phyloP scores from a whole-genome alignment of 2,329 filamentous ascomycete species.

The Aspergillus ruber region DNA sequence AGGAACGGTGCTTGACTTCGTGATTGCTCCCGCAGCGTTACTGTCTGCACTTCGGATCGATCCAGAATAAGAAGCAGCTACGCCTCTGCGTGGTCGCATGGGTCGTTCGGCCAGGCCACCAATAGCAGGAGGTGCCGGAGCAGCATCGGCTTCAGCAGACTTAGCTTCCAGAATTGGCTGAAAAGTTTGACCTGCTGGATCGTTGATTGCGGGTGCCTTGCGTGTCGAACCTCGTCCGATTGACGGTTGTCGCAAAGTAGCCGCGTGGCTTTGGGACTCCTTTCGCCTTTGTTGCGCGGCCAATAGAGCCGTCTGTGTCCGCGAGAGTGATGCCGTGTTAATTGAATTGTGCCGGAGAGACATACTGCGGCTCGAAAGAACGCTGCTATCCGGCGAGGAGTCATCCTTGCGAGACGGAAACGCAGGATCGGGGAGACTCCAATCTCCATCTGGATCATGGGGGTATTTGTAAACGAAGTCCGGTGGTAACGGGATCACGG shows the following conservation, averaged over 20 bases:
- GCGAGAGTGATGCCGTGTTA: slow-evolving; percentile 23
- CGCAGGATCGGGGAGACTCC: slow-evolving; percentile 26
- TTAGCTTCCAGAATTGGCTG: slow-evolving; percentile 13
- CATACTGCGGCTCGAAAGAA: slow-evolving; percentile 20
- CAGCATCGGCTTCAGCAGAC: slow-evolving; percentile 11
- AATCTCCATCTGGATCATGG: slow-evolving; percentile 34
- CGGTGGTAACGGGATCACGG: slow-evolving; percentile 39
- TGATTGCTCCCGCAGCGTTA: slow-evolving; percentile 18
- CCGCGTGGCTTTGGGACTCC: slow-evolving; percentile 41
- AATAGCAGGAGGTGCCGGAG: slow-evolving; percentile 7
- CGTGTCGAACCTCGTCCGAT: slow-evolving; percentile 25
- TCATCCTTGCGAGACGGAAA: slow-evolving; percentile 17
- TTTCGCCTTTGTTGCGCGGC: slow-evolving; percentile 35
- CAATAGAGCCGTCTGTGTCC: slow-evolving; percentile 35
- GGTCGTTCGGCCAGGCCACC: slow-evolving; percentile 35
- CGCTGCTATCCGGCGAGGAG: slow-evolving; percentile 17
- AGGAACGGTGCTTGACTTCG: slow-evolving; percentile 27
- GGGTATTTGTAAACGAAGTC: slow-evolving; percentile 43
- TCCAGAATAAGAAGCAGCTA: slow-evolving; percentile 27
- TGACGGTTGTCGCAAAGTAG: slow-evolving; percentile 41
- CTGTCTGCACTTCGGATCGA: slow-evolving; percentile 26
- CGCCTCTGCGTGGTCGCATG: slow-evolving; percentile 31
- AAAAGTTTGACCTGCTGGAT: slow-evolving; percentile 13
- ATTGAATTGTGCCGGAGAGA: slow-evolving; percentile 22
- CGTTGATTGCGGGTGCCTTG: slow-evolving; percentile 19